A percentile compares a stretch with the other conserved stretches of the same genome.
Evolutionary conservation across 805 yeast genomes (phyloP).

Genomic region (Candida rishiriensis): DNA sequence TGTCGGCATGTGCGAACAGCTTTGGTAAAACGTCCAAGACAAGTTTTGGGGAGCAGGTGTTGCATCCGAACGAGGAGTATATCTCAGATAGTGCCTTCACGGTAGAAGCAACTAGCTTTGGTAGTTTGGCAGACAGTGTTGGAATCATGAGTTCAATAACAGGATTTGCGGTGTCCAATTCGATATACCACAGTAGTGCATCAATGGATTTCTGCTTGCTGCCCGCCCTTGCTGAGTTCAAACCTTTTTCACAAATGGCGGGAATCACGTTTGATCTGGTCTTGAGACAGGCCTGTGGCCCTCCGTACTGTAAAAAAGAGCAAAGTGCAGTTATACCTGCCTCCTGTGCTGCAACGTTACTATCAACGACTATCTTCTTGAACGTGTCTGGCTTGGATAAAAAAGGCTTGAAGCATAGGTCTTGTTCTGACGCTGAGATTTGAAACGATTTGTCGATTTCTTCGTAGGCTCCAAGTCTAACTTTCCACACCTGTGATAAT

Average conservation of each 20-base stretch:
- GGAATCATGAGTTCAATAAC: conserved; percentile 67
- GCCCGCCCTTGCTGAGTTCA: conserved; percentile 68
- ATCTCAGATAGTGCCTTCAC: conserved; percentile 53
- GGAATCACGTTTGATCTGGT: conserved; percentile 41
- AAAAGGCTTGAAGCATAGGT: conserved; percentile 48
- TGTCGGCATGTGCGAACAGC: conserved; percentile 81
- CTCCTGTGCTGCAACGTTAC: conserved; percentile 91
- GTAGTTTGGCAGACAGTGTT: conserved; percentile 55
- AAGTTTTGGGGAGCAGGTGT: conserved; percentile 51
- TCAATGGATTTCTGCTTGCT: conserved; percentile 66
- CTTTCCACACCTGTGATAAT: conserved; percentile 64
- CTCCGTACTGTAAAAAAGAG: conserved; percentile 55
- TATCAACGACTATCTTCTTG: conserved; percentile 61
- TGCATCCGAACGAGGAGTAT: conserved; percentile 59
- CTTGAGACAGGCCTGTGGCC: conserved; percentile 35
- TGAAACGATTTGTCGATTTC: conserved; percentile 52
- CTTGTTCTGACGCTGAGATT: conserved; percentile 50
- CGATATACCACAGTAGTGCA: conserved; percentile 58
- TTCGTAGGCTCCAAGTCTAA: conserved; percentile 72
- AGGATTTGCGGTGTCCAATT: conserved; percentile 60
- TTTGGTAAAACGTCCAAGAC: conserved; percentile 57
- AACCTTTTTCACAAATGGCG: conserved; percentile 74
- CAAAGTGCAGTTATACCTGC: conserved; percentile 58
- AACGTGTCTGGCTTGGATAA: conserved; percentile 49
- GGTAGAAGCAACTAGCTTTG: conserved; percentile 74